Evolutionary conservation across 768 basidiomycete species (phyloP), one percentile per base, ranked within the genome.

Genomic region (Hygrophorus russula): DNA sequence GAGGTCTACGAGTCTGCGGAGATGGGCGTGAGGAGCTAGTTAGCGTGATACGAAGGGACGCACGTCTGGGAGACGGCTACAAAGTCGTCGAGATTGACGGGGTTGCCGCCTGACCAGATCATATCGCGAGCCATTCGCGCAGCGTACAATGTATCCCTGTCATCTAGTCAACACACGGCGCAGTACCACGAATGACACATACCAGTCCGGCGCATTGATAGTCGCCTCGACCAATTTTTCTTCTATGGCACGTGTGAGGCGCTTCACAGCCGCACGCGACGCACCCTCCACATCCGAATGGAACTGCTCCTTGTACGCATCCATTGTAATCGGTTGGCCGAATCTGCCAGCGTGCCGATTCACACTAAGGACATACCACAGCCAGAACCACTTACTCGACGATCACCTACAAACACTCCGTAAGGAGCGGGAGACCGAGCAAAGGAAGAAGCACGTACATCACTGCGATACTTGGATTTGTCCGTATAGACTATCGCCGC

Each of bases 141-240:
- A 29, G 78, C 79, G 59, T 85, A 88, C 4, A 96, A 69, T 0
- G 89, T 87, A 48, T 94, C 86, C 92, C 90, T 96, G 50, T 39
- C 32, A 38, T 15, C 42, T 10, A 12, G 17, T 27, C 6, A 13
- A 49, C 12, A 20, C 41, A 38, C 15, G 29, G 29, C 31, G 11
- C 41, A 18, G 14, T 47, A 37, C 33, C 32, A 15, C 24, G 28
- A 19, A 24, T 35, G 9, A 52, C 3, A 69, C 73, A 45, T 69
- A 91, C 93, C 96, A 99, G 60, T 97, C 89, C 27, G 87, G 81
- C 10, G 91, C 87, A 56, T 99, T 98, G 46, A 98, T 74, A 5
- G 87, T 96, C 30, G 81, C 65, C 59, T 77, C 75, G 17, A 80
- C 59, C 48, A 99, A 65, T 55, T 79, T 77, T 9, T 58, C 57